A percentile compares a stretch with the other conserved stretches of the same genome.
Conservation (phyloP, 768 basidiomycete genomes). For the Ramaria sp. region DNA sequence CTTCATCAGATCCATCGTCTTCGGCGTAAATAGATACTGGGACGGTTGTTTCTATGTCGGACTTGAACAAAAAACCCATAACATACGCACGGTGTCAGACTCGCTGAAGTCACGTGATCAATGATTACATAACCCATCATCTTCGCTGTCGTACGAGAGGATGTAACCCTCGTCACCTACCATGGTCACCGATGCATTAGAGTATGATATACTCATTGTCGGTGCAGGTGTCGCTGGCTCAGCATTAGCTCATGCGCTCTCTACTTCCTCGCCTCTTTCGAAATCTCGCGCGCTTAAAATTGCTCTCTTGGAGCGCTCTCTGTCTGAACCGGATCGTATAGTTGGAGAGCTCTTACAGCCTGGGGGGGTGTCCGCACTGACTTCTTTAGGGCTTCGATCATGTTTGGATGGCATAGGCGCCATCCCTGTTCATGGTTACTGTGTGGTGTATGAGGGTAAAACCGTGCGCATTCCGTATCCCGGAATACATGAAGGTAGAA, state of each 20-base stretch:
- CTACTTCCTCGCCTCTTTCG: constrained; percentile 29
- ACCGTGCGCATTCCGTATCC: constrained; percentile 89
- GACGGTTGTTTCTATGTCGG: not conserved
- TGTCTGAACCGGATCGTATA: constrained; percentile 89
- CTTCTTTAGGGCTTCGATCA: constrained; percentile 62
- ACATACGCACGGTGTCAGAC: too few species aligned
- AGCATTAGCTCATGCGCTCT: constrained; percentile 77
- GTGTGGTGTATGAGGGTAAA: constrained; percentile 54
- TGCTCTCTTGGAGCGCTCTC: constrained; percentile 81
- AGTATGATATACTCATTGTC: constrained; percentile 78
- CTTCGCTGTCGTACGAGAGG: not conserved
- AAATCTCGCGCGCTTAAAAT: constrained; percentile 48
- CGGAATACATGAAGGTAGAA: constrained; percentile 53
- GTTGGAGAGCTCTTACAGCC: constrained; percentile 97
- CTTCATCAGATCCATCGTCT: not conserved
- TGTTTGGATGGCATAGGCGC: constrained; percentile 86
- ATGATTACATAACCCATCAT: too few species aligned
- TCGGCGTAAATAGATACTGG: constrained; percentile 5
- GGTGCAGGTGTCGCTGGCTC: constrained; percentile 89
- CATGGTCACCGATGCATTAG: not conserved
- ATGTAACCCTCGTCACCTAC: not conserved
- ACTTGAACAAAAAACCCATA: constrained; percentile 4
- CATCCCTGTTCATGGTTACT: constrained; percentile 75
- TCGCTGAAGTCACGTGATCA: not conserved
- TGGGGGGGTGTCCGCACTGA: constrained; percentile 70